Evolutionary conservation across 2,329 filamentous ascomycete species (phyloP).

Genomic region (Exophiala calicioides): DNA sequence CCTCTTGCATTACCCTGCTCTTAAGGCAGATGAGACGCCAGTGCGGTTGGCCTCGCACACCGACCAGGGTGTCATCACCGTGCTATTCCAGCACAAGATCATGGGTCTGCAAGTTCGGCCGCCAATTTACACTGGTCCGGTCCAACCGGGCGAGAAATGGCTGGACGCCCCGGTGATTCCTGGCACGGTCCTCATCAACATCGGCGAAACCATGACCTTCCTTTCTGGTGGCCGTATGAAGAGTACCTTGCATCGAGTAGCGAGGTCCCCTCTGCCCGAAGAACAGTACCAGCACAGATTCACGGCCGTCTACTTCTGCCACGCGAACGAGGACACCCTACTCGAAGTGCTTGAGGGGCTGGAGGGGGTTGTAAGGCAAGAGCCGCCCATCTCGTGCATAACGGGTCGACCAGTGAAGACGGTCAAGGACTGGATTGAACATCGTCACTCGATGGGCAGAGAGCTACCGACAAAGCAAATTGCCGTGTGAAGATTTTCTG

Average conservation of each 20-base stretch:
- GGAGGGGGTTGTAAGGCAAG: constrained; percentile 57
- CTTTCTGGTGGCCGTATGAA: constrained; percentile 54
- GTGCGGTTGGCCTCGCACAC: constrained; percentile 72
- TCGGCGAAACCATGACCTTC: constrained; percentile 51
- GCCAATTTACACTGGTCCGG: constrained; percentile 51
- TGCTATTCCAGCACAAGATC: constrained; percentile 60
- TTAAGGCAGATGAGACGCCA: constrained; percentile 58
- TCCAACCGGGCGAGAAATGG: constrained; percentile 48
- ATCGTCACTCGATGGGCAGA: constrained; percentile 22
- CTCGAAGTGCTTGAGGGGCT: constrained; percentile 83
- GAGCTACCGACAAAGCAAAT: constrained; percentile 7
- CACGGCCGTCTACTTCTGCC: constrained; percentile 89
- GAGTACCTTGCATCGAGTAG: constrained; percentile 52
- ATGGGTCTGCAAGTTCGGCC: constrained; percentile 57
- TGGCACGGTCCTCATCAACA: constrained; percentile 53
- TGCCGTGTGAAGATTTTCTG: no score
- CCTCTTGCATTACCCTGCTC: constrained; percentile 75
- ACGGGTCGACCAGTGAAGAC: constrained; percentile 18
- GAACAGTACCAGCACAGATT: constrained; percentile 61
- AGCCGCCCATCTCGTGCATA: constrained; percentile 45
- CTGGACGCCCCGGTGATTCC: constrained; percentile 50
- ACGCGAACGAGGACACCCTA: constrained; percentile 72
- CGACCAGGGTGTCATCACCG: constrained; percentile 57
- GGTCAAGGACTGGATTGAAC: constrained; percentile 26
- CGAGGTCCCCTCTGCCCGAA: constrained; percentile 66